phyloP scores from a whole-genome alignment of 2,329 filamentous ascomycete species.

The Aspergillus neoniger region DNA sequence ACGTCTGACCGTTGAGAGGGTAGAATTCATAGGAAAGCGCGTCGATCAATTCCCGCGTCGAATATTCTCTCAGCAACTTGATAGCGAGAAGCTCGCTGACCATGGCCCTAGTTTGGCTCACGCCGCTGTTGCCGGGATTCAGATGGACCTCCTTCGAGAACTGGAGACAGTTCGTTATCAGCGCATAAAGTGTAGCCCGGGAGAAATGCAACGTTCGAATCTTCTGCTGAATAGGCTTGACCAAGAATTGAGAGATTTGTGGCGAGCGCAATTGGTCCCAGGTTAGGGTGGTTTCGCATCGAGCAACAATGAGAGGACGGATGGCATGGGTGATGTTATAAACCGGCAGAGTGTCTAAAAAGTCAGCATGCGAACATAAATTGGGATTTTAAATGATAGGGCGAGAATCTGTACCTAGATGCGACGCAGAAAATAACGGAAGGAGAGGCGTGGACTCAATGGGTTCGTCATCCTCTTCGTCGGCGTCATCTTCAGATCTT shows the following conservation, averaged over 20 bases:
- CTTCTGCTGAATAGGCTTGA: conserved; percentile 93
- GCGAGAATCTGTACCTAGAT: conserved; percentile 62
- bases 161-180: conserved; percentile 92
- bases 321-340: conserved; percentile 91
- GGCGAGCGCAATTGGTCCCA: conserved; percentile 97
- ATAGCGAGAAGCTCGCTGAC: conserved; percentile 90
- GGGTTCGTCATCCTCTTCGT: conserved; percentile 47
- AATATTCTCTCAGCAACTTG: conserved; percentile 85
- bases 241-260: conserved; percentile 90
- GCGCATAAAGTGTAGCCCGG: conserved; percentile 79
- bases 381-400: background rate
- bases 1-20: conserved; percentile 77
- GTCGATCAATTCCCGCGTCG: conserved; percentile 86
- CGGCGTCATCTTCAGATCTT: conserved; percentile 42
- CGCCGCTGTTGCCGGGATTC: conserved; percentile 80
- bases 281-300: conserved; percentile 86
- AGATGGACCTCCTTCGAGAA: conserved; percentile 84
- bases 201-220: conserved; percentile 82
- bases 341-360: conserved; percentile 76
- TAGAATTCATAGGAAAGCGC: conserved; percentile 94
- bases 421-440: conserved; percentile 77
- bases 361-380: background rate
- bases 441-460: conserved; percentile 58
- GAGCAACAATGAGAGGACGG: conserved; percentile 76
- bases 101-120: conserved; percentile 79